phyloP scores from a whole-genome alignment of 2,329 filamentous ascomycete species.

The Torrubiellomyces zombiae region DNA sequence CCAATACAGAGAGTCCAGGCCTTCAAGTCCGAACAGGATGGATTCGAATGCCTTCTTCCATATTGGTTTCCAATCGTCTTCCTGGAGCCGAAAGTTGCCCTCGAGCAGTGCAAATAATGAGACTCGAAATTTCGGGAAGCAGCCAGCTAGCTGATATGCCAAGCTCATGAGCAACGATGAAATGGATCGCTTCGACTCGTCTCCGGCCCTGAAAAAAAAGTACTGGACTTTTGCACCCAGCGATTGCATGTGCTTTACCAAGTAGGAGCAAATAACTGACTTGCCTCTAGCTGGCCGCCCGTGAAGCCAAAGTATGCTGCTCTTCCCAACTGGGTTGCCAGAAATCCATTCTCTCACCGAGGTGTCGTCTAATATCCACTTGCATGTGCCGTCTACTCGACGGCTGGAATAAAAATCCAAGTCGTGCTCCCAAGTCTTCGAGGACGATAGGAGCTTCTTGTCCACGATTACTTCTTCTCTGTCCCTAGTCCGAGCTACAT shows the following conservation, averaged over 20 bases:
- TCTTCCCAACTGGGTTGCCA: slow-evolving; percentile 4
- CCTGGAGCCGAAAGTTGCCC: slow-evolving; percentile 8
- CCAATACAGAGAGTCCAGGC: slow-evolving; percentile 13
- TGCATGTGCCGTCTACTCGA: no score
- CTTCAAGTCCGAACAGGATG: slow-evolving; percentile 11
- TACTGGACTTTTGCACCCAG: slow-evolving; percentile 7
- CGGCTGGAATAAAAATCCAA: no score
- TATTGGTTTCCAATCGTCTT: slow-evolving; percentile 6
- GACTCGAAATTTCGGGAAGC: slow-evolving; percentile 6
- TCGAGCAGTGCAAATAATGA: slow-evolving; percentile 9
- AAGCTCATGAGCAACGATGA: slow-evolving; percentile 9
- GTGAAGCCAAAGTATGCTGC: slow-evolving; percentile 13
- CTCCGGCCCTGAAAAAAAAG: slow-evolving; percentile 11
- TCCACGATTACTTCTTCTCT: no score
- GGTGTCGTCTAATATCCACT: no score
- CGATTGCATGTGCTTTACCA: slow-evolving; percentile 12
- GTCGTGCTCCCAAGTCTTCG: no score
- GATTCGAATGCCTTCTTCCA: slow-evolving; percentile 18
- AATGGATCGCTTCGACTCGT: slow-evolving; percentile 7
- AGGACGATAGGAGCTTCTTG: no score
- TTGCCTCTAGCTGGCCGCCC: slow-evolving; percentile 18
- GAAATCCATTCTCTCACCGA: no score
- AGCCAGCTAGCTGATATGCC: slow-evolving; percentile 10
- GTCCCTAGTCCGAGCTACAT: slow-evolving; percentile 1
- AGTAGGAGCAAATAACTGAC: slow-evolving; percentile 15